Evolutionary conservation across 78 protist genomes (phyloP).

Genomic region (Cavenderia fasciculata): DNA sequence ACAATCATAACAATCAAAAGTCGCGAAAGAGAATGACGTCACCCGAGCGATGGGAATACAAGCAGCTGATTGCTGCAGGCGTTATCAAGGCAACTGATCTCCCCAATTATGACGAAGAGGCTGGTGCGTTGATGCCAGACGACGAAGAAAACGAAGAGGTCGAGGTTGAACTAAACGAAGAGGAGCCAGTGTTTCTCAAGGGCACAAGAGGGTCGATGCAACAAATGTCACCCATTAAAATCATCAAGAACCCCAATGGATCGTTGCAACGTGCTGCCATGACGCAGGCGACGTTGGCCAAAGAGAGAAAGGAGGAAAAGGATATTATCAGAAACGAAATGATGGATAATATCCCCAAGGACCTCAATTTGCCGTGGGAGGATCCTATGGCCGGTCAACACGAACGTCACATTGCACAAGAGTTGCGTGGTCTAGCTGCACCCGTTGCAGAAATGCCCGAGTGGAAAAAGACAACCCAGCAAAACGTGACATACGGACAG

Average conservation of each 20-base stretch:
- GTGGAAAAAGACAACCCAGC: constrained; percentile 43
- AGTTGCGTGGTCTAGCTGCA: constrained; percentile 35
- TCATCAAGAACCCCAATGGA: constrained; percentile 97
- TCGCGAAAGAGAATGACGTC: constrained; percentile 84
- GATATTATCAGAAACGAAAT: constrained; percentile 80
- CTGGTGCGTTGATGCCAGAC: constrained; percentile 54
- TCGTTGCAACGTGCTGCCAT: constrained; percentile 95
- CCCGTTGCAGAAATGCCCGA: constrained; percentile 54
- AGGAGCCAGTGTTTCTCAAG: constrained; percentile 93
- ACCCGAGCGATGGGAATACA: constrained; percentile 92
- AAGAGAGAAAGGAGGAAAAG: constrained; percentile 93
- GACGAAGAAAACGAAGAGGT: constrained; percentile 89
- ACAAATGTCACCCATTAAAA: constrained; percentile 92
- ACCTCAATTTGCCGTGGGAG: constrained; percentile 86
- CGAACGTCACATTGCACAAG: constrained; percentile 89
- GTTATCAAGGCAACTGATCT: constrained; percentile 73
- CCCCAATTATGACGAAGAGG: constrained; percentile 85
- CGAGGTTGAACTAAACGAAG: constrained; percentile 95
- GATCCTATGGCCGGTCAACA: constrained; percentile 91
- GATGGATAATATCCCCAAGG: constrained; percentile 87
- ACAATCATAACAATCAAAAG: neutral
- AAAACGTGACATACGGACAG: constrained; percentile 59
- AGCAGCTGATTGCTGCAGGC: constrained; percentile 93
- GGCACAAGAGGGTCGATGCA: constrained; percentile 69
- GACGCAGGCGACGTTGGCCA: constrained; percentile 87